phyloP scores from a whole-genome alignment of 352 stramenopile species.

The Pythium aquatile region DNA sequence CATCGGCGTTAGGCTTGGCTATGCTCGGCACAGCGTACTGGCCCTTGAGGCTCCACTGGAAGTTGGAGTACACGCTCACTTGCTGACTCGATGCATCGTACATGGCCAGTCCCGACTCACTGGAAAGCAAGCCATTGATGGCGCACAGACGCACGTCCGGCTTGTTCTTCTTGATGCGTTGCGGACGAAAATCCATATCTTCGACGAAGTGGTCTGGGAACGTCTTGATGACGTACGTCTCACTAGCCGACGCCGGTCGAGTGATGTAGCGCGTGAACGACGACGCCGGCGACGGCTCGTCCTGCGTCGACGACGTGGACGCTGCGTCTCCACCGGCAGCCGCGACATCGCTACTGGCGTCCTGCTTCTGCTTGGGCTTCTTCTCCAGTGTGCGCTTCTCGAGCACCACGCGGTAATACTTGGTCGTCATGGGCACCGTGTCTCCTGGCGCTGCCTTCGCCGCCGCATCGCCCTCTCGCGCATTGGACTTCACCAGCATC shows the following conservation, averaged over 20 bases:
- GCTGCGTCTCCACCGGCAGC: background rate
- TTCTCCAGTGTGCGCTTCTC: constrained; percentile 67
- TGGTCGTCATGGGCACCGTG: constrained; percentile 24
- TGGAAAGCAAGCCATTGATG: constrained; percentile 71
- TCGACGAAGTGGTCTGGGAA: constrained; percentile 87
- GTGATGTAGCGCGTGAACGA: constrained; percentile 17
- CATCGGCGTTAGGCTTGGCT: background rate
- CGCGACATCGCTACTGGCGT: constrained; percentile 9
- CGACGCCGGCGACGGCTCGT: constrained; percentile 12
- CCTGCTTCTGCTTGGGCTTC: constrained; percentile 14
- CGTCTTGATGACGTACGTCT: constrained; percentile 68
- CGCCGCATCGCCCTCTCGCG: background rate
- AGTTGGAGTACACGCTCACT: constrained; percentile 73
- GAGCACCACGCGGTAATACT: constrained; percentile 81
- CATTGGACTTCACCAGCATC: constrained; percentile 77
- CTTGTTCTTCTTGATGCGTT: constrained; percentile 80
- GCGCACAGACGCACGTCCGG: constrained; percentile 62
- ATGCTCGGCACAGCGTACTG: constrained; percentile 68
- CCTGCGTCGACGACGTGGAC: background rate
- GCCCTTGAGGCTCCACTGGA: constrained; percentile 70
- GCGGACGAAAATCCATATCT: constrained; percentile 79
- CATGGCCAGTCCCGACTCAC: constrained; percentile 68
- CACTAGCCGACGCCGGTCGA: constrained; percentile 6
- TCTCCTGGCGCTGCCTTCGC: constrained; percentile 11
- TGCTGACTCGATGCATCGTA: constrained; percentile 57